Evolutionary conservation across 176 grass and related monocot species (phyloP), one percentile per base, ranked within the genome.

Genomic region (Avena sativa): DNA sequence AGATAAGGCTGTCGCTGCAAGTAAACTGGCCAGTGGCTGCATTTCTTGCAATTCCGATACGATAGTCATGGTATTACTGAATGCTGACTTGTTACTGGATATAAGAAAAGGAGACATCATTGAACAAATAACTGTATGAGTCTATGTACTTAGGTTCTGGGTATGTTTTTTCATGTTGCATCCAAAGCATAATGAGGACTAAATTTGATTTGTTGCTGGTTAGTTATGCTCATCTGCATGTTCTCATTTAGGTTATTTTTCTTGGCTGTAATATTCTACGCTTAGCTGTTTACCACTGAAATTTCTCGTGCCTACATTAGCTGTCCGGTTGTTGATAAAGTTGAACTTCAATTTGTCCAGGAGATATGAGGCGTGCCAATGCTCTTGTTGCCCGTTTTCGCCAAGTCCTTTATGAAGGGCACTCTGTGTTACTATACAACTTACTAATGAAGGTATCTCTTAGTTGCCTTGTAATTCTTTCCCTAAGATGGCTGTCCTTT

Each of bases 301-400:
- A 59, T 19, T 49, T 58, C 7, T 52, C 1, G 16, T 20, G 65
- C 40, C 44, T 58, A 51, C 11, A 9, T 26, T 82, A 83, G 40
- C 28, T 78, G 12, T 1, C 8, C 9, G 4, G 62, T 82, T 79
- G 44, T 43, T 81, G 43, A 91, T 53, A 30, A 36, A 53, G 38
- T 70, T 86, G 8, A 77, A 82, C 20, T 86, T 89, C 2, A 59
- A 82, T 78, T 25, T 86, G 62, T 79, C 19, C 79, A 95, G 93
- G 96, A 92, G 93, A 98, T 84, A 92, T 95, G 86, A 80, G 93
- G 25, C 96, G 92, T 88, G 96, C 93, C 78, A 98, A 98, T 92
- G 96, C 91, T 89, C 92, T 98, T 86, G 88, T 98, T 55, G 91
- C 91, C 26, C 89, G 90, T 86, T 95, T 86, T 80, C 88, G 90